These are phyloP conservation scores for Hibiscus mutabilis DNA, from an alignment of 345 rosid species.

Conservation along the genomic window DNA sequence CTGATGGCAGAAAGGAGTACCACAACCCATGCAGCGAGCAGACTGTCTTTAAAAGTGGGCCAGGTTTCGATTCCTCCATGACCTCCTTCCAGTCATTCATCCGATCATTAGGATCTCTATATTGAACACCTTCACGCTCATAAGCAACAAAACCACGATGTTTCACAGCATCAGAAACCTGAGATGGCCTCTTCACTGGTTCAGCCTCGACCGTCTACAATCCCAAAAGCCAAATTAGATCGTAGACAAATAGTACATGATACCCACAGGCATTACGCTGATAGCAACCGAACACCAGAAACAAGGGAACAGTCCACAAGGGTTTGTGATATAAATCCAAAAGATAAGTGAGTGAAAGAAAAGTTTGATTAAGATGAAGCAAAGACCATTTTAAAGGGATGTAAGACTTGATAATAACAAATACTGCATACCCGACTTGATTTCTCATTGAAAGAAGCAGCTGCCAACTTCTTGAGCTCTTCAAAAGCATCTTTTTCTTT, in stretches of 20 bases:
- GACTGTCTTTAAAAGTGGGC: conserved; percentile 86
- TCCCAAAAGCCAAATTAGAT: conserved; percentile 4
- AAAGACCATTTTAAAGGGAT: neutral
- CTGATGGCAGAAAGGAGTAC: conserved; percentile 99
- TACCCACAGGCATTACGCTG: neutral
- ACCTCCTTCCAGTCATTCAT: conserved; percentile 94
- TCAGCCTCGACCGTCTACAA: conserved; percentile 38
- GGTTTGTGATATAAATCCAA: too few relatives aligned
- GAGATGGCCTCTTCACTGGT: conserved; percentile 50
- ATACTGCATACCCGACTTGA: conserved; percentile 33
- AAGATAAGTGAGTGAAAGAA: neutral
- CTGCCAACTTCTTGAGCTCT: conserved; percentile 86
- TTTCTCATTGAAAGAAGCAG: conserved; percentile 40
- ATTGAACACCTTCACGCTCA: conserved; percentile 85
- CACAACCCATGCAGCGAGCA: conserved; percentile 99
- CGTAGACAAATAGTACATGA: neutral
- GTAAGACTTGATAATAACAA: neutral
- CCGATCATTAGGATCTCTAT: conserved; percentile 84
- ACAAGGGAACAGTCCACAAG: neutral
- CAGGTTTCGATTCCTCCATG: conserved; percentile 70
- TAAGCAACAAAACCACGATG: conserved; percentile 84
- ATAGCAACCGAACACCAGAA: neutral
- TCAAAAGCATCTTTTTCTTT: conserved; percentile 71
- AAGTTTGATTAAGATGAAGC: neutral
- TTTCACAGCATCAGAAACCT: conserved; percentile 57